Evolutionary conservation across 2,329 filamentous ascomycete genomes (phyloP), one percentile per base, ranked within the genome.

Genomic region (Clonostachys byssicola): DNA sequence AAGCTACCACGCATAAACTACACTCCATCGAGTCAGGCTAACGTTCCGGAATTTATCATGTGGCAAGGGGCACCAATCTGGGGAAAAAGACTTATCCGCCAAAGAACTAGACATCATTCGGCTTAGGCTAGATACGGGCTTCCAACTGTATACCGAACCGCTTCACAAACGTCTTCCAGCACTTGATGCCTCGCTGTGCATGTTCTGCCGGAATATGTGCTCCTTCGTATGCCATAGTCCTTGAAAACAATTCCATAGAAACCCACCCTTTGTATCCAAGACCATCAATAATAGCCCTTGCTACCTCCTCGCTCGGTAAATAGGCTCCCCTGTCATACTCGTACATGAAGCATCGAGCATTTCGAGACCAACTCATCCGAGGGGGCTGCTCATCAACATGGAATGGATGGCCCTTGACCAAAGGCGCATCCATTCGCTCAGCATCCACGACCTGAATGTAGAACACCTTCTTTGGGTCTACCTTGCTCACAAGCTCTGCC

Each of bases 261-360:
- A 89, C 72, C 80, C 83, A 89, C 3, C 86, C 86, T 46, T 79
- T 67, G 53, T 81, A 90, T 0, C 83, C 82, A 0, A 88, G 68
- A 0, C 78, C 78, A 12, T 82, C 73, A 17, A 88, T 72, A 44
- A 90, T 77, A 1, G 81, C 77, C 39, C 73, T 64, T 1, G 82
- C 71, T 17, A 90, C 77, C 35, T 83, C 73, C 47, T 73, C 67
- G 8, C 86, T 74, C 0, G 88, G 88, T 2, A 92, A 66, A 56
- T 89, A 90, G 0, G 78, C 87, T 0, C 84, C 84, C 3, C 72
- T 64, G 5, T 81, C 72, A 41, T 72, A 65, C 61, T 89, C 85
- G 16, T 66, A 64, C 43, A 70, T 70, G 40, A 71, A 70, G 2
- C 57, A 1, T 62, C 88, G 23, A 30, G 23, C 23, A 30, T 30